Evolutionary conservation across 768 basidiomycete genomes (phyloP).

Genomic region (Rhodotorula kratochvilovae): DNA sequence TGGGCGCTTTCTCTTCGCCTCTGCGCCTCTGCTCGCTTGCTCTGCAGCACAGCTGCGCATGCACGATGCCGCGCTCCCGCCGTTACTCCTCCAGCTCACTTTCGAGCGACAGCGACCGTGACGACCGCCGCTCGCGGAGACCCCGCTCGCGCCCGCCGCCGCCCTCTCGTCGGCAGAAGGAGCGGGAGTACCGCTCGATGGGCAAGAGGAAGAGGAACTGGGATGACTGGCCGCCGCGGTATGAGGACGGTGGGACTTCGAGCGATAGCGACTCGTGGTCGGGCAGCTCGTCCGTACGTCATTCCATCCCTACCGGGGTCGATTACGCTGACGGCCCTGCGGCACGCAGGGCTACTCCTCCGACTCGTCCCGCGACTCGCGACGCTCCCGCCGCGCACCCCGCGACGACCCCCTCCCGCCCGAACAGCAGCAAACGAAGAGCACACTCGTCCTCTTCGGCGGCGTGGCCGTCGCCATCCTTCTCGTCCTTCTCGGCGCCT

Average conservation of each 20-base stretch:
- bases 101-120: not conserved
- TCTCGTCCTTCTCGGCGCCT: slow-evolving; percentile 13
- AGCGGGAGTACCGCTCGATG: not conserved
- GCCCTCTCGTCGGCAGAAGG: not conserved
- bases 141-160: too few species aligned
- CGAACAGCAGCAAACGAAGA: not conserved
- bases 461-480: not conserved
- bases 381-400: not conserved
- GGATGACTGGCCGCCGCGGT: slow-evolving; percentile 1
- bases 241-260: slow-evolving; percentile 1
- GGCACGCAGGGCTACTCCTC: not conserved
- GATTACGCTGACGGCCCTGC: not conserved
- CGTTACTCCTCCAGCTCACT: not conserved
- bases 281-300: not conserved
- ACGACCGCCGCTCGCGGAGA: not conserved
- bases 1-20: too few species aligned
- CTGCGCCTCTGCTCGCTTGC: too few species aligned
- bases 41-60: too few species aligned
- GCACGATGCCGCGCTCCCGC: not conserved
- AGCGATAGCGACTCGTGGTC: not conserved
- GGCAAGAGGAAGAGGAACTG: not conserved
- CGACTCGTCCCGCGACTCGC: not conserved
- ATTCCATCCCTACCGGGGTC: not conserved
- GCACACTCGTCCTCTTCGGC: slow-evolving; percentile 10
- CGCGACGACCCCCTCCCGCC: not conserved